These are phyloP conservation scores for Yarrowia sp. DNA, from an alignment of 805 yeast species.

Conservation along the genomic window DNA sequence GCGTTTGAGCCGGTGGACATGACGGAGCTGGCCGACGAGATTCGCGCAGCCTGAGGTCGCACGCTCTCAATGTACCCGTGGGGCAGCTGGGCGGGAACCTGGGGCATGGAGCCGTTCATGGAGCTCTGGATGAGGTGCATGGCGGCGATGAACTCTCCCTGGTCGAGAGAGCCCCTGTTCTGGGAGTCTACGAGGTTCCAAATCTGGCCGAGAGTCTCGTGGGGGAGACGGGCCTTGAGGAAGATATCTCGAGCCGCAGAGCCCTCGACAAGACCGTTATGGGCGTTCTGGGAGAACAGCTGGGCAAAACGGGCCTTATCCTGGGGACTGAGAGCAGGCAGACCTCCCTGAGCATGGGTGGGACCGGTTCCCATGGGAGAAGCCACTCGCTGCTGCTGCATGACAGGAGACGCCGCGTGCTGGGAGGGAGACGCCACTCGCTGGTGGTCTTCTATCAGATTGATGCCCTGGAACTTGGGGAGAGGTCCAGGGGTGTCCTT, in stretches of 20 bases:
- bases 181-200: constrained; percentile 88
- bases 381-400: constrained; percentile 48
- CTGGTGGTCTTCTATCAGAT: constrained; percentile 31
- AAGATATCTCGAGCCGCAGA: constrained; percentile 84
- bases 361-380: constrained; percentile 41
- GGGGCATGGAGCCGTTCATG: constrained; percentile 67
- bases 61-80: constrained; percentile 40
- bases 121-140: constrained; percentile 93
- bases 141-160: constrained; percentile 84
- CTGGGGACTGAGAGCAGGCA: constrained; percentile 50
- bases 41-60: constrained; percentile 24
- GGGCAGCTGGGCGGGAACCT: constrained; percentile 62
- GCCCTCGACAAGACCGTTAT: constrained; percentile 67
- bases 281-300: constrained; percentile 72
- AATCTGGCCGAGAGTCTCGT: constrained; percentile 76
- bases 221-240: constrained; percentile 85
- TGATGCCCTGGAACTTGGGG: constrained; percentile 61
- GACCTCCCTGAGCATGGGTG: constrained; percentile 37
- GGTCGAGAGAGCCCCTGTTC: constrained; percentile 72
- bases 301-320: constrained; percentile 51
- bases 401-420: constrained; percentile 40
- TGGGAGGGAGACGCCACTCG: constrained; percentile 43
- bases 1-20: constrained; percentile 38
- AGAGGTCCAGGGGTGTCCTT: constrained; percentile 65
- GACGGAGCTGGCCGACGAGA: constrained; percentile 36